A percentile compares a stretch with the other conserved stretches of the same genome.
Conservation (phyloP, 768 basidiomycete species). For the Tulasnella sp. region DNA sequence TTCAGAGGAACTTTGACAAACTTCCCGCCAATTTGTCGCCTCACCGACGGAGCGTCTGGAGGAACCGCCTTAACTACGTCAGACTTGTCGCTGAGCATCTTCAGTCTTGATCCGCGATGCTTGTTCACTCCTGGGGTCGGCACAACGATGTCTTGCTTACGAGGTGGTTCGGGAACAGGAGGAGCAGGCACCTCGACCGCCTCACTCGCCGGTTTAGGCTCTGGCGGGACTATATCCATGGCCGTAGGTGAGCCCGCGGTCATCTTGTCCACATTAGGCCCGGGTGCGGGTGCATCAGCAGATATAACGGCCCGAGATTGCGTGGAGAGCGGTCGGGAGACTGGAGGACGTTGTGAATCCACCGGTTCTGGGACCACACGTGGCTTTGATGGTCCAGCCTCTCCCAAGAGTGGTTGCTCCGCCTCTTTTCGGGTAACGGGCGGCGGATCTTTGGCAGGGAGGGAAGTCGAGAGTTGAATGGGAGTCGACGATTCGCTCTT, state of each 20-base stretch:
- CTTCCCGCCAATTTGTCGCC: background rate
- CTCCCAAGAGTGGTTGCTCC: background rate
- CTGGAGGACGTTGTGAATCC: background rate
- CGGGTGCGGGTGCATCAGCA: background rate
- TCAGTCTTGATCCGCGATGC: slow-evolving; percentile 6
- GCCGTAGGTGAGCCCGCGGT: background rate
- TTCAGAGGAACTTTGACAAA: background rate
- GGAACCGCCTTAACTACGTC: background rate
- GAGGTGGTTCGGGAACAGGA: background rate
- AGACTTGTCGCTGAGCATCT: background rate
- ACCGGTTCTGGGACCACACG: background rate
- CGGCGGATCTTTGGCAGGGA: background rate
- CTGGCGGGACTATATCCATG: background rate
- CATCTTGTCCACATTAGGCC: background rate
- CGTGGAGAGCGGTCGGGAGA: background rate
- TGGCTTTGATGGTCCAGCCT: background rate
- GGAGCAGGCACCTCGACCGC: background rate
- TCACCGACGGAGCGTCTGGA: background rate
- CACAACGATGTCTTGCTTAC: background rate
- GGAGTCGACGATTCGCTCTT: background rate
- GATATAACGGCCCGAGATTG: background rate
- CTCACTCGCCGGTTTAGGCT: background rate
- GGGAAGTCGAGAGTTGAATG: background rate
- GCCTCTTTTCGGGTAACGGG: background rate
- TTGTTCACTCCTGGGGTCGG: slow-evolving; percentile 8